A percentile compares a stretch with the other conserved stretches of the same genome.
Conservation (phyloP, 768 basidiomycete species). For the Pleurotus tuoliensis region DNA sequence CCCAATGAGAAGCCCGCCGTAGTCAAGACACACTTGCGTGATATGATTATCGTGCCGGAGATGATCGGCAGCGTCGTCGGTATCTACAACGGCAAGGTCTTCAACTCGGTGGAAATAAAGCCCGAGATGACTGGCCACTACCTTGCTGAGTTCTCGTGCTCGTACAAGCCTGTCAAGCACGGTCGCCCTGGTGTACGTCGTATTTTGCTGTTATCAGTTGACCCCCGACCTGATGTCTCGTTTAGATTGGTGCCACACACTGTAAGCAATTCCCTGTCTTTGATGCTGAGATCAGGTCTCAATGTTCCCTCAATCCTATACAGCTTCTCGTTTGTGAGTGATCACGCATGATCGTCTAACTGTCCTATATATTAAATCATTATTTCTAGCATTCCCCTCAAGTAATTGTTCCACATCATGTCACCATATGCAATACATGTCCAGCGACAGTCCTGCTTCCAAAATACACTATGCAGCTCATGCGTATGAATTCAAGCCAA, state of each 20-base stretch:
- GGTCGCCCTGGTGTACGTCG: constrained; percentile 94
- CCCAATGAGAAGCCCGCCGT: constrained; percentile 98
- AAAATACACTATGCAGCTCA: constrained; percentile 23
- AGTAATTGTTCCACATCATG: constrained; percentile 48
- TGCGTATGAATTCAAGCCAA: constrained; percentile 14
- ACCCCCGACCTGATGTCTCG: constrained; percentile 13
- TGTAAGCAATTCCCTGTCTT: constrained; percentile 43
- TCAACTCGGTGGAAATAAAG: constrained; percentile 98
- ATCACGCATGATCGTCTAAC: background rate
- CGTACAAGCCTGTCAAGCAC: constrained; percentile 99
- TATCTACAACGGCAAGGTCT: constrained; percentile 97
- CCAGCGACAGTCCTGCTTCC: constrained; percentile 3
- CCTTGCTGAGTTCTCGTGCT: constrained; percentile 95
- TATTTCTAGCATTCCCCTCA: constrained; percentile 80
- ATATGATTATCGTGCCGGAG: constrained; percentile 99
- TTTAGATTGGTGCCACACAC: constrained; percentile 86
- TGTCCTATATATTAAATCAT: constrained; percentile 6
- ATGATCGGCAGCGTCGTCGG: constrained; percentile 99
- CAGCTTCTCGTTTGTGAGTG: constrained; percentile 75
- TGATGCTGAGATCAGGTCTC: background rate
- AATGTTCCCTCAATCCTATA: constrained; percentile 11
- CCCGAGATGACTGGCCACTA: constrained; percentile 99
- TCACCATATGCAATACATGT: constrained; percentile 11
- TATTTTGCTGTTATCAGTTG: background rate
- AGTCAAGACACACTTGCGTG: constrained; percentile 98